Evolutionary conservation across 176 grass and related monocot genomes (phyloP), one percentile per base, ranked within the genome.

Genomic region (Dendrocalamus sinicus): DNA sequence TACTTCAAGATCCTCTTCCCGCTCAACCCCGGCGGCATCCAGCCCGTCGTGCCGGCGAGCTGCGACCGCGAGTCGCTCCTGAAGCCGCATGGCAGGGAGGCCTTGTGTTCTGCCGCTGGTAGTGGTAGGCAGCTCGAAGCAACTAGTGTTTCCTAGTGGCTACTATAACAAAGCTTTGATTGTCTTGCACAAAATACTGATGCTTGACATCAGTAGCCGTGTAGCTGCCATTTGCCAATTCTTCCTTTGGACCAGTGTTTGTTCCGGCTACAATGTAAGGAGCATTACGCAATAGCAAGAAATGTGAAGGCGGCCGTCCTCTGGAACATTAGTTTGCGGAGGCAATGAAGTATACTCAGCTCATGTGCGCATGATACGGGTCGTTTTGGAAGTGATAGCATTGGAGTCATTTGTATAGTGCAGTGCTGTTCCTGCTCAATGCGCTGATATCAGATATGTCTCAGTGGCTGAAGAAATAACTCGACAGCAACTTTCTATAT

Each of bases 1-100:
- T 98, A 98, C 84, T 98, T 92, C 75, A 72, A 73, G n/a, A 95
- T 81, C 14, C 89, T 98, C 41, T 98, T 98, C 85, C 96, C 93
- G 2, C 85, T 98, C 57, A 98, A 98, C 83, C 93, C 93, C 28
- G 69, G 96, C 50, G 89, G 88, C 57, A 95, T 98, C 83, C 86
- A 81, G 52, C 96, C 96, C 13, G 70, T 89, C 45, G 67, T 69
- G 19, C 96, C 93, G 67, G 89, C 23, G 7, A 91, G 53, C 71
- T 95, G 93, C 63, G 37, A 82, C 60, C 14, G 28, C 59, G 86
- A 95, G 3, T 45, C 77, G 4, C 91, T 95, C 73, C 50, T 92
- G 86, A 52, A 83, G 77, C 90, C 93, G 11, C 96, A 95, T 77
- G 72, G 87, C 46, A 94, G 93, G 80, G 91, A 94, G 59, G 81